Evolutionary conservation across 805 yeast genomes (phyloP), one percentile per base, ranked within the genome.

Genomic region (Wickerhamiella kurtzmanii): DNA sequence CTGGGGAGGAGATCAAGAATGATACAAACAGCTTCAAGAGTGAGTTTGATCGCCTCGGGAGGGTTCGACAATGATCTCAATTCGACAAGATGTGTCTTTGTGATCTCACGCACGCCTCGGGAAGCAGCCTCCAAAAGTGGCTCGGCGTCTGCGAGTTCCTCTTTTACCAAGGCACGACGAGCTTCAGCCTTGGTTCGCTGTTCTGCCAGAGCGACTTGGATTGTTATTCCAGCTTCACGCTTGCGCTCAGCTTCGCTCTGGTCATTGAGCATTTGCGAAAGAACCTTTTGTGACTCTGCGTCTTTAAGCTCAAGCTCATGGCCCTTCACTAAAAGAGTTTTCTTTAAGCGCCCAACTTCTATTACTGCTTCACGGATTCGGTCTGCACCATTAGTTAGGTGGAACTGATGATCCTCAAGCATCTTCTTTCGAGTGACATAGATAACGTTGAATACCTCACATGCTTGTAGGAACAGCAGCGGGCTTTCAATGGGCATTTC

Each of bases 181-280:
- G 62, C 64, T 3, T 68, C 66, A 4, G 89, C 75, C 45, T 74
- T 76, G 2, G 59, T 57, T 45, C 85, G 89, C 54, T 85, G 94
- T 35, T 68, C 70, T 25, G 72, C 77, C 28, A 89, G 67, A 4
- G 85, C 79, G 16, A 70, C 72, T 55, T 82, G 84, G 9, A 89
- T 81, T 43, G 77, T 82, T 2, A 82, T 65, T 0, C 95, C 84
- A 5, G 92, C 87, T 50, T 83, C 95, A 49, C 82, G 82, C 54
- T 82, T 86, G 52, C 95, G 70, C 60, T 89, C 97, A 0, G 96
- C 89, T 55, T 86, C 95, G 58, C 84, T 86, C 59, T 89, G 97
- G 39, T 86, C 94, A 1, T 71, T 64, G 13, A 89, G 71, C 83
- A 89, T 85, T 46, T 68, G 75, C 56, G 79, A 76, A 37, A 89